Evolutionary conservation across 73 alveolate genomes (phyloP).

Genomic region (Paramecium tetraurelia): DNA sequence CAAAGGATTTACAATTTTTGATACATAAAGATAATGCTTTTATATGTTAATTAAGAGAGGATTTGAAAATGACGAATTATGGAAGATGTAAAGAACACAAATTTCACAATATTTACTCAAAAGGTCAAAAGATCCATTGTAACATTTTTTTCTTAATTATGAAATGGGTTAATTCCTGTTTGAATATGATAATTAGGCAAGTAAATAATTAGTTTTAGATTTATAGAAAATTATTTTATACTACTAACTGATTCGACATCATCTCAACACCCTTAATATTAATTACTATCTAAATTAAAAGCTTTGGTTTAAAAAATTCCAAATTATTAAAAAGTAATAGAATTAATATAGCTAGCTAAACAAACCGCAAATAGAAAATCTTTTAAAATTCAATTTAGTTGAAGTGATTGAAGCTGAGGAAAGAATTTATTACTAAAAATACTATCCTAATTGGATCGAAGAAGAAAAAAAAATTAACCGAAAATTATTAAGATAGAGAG

Average conservation of each 20-base stretch:
- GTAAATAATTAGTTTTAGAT: not conserved
- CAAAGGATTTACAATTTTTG: not conserved
- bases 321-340: not conserved
- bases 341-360: not conserved
- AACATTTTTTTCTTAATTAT: not conserved
- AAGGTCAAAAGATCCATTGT: not conserved
- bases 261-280: not conserved
- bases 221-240: not conserved
- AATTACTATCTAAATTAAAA: not conserved
- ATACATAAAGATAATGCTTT: not conserved
- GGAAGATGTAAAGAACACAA: not conserved
- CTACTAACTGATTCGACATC: not conserved
- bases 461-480: not conserved
- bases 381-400: not conserved
- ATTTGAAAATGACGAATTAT: not conserved
- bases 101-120: not conserved
- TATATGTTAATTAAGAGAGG: not conserved
- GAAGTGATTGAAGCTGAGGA: not conserved
- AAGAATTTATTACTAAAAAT: not conserved
- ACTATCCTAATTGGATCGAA: not conserved
- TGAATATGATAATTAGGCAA: not conserved
- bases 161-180: not conserved
- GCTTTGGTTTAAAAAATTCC: not conserved
- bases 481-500: not conserved
- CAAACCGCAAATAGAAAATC: not conserved